Percentiles rank a stretch among this genome's conserved stretches.
Conservation (phyloP, 306 rosid genomes). For the Prunus davidiana region DNA sequence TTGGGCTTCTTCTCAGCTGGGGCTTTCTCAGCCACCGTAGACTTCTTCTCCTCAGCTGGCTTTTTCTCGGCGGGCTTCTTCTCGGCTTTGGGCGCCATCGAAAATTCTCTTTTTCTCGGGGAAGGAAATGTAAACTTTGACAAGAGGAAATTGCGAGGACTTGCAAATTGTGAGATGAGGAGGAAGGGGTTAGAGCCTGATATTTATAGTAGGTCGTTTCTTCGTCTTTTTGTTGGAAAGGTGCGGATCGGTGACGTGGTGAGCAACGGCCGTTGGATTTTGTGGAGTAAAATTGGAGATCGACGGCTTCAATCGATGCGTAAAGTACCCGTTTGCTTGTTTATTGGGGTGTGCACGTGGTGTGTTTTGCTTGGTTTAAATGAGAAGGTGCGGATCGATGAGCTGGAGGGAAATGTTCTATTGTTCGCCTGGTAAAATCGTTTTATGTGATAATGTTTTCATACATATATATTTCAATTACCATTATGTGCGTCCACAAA, state of each 20-base stretch:
- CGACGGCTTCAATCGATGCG: background rate
- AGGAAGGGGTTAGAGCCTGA: background rate
- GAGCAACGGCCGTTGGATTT: background rate
- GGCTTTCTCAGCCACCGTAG: slow-evolving; percentile 40
- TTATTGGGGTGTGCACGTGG: background rate
- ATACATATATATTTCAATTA: too few species aligned
- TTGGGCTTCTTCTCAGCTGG: slow-evolving; percentile 73
- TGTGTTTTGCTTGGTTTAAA: fast-evolving
- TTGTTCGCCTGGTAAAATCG: too few species aligned
- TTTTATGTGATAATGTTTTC: too few species aligned
- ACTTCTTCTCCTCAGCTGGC: slow-evolving; percentile 47
- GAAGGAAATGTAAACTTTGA: background rate
- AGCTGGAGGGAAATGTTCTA: background rate
- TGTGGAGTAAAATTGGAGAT: too few species aligned
- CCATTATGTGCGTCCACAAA: too few species aligned
- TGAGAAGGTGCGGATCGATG: background rate
- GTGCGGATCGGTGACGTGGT: slow-evolving; percentile 9
- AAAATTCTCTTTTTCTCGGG: background rate
- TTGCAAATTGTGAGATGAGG: background rate
- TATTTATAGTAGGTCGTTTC: background rate
- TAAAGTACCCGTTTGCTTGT: background rate
- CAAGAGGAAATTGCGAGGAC: background rate
- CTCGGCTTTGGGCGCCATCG: slow-evolving; percentile 74
- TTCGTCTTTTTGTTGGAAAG: background rate
- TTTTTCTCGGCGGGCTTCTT: slow-evolving; percentile 81